These are phyloP conservation scores for Colletotrichum endophyticum DNA, from an alignment of 2,329 filamentous ascomycete species.

Conservation along the genomic window DNA sequence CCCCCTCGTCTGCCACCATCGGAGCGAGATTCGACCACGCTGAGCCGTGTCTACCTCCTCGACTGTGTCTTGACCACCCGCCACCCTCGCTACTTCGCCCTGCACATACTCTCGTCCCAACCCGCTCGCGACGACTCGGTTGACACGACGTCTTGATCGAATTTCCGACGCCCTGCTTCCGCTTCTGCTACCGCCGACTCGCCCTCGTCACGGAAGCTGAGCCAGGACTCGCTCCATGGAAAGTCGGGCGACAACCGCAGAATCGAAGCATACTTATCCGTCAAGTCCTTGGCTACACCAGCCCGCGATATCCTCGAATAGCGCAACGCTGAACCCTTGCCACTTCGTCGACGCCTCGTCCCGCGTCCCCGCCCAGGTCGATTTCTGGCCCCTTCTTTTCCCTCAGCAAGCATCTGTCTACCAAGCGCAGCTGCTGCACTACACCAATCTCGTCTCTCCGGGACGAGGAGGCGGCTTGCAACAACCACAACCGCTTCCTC, in stretches of 20 bases:
- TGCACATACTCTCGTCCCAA: neutral
- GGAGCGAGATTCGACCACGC: constrained; percentile 6
- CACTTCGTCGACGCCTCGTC: constrained; percentile 18
- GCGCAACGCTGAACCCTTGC: constrained; percentile 29
- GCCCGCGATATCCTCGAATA: constrained; percentile 18
- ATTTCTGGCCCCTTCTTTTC: constrained; percentile 62
- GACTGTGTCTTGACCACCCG: neutral
- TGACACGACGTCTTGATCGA: neutral
- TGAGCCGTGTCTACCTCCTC: neutral
- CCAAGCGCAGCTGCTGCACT: constrained; percentile 67
- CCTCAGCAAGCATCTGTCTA: constrained; percentile 64
- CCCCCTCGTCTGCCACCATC: constrained; percentile 1
- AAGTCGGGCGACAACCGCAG: constrained; percentile 53
- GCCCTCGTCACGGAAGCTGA: constrained; percentile 24
- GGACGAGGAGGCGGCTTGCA: constrained; percentile 61
- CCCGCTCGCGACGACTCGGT: neutral
- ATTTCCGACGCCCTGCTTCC: constrained; percentile 8
- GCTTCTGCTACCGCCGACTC: constrained; percentile 1
- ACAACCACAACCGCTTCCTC: constrained; percentile 54
- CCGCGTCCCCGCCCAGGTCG: constrained; percentile 45
- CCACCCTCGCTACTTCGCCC: neutral
- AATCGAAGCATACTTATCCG: constrained; percentile 52
- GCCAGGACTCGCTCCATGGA: constrained; percentile 51
- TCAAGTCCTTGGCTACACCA: constrained; percentile 44
- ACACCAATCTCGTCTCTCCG: constrained; percentile 69